These are phyloP conservation scores for Cystobasidium tubakii DNA, from an alignment of 768 basidiomycete genomes.

Conservation along the genomic window DNA sequence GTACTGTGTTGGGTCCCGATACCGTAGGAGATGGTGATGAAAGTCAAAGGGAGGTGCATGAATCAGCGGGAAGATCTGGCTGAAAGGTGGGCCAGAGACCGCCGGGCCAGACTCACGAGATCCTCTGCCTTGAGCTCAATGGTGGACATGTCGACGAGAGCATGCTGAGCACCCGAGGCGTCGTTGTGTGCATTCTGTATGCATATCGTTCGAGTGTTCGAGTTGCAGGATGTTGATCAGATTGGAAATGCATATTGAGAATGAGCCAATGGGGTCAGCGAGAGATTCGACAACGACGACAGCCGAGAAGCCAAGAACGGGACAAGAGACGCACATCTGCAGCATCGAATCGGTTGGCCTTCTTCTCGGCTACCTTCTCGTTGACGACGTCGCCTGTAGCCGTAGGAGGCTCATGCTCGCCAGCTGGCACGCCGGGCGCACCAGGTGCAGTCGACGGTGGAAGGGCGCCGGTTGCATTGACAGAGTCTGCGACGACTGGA, in stretches of 20 bases:
- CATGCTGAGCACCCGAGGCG: constrained; percentile 51
- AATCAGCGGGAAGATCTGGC: neutral
- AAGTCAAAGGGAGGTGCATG: neutral
- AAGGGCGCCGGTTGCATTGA: neutral
- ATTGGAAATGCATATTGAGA: neutral
- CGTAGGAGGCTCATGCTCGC: neutral
- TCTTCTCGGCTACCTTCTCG: constrained; percentile 18
- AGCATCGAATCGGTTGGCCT: constrained; percentile 31
- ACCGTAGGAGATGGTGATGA: neutral
- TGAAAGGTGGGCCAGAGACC: neutral
- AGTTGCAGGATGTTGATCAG: neutral
- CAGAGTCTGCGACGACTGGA: neutral
- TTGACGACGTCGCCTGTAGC: neutral
- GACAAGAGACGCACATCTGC: constrained; percentile 18
- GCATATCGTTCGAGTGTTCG: neutral
- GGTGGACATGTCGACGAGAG: constrained; percentile 79
- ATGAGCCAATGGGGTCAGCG: constrained; percentile 1
- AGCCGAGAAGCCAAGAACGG: neutral
- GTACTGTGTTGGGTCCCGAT: constrained; percentile 52
- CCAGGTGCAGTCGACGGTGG: neutral
- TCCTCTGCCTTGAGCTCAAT: constrained; percentile 89
- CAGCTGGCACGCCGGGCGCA: neutral
- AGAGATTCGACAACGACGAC: neutral
- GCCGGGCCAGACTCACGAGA: constrained; percentile 50
- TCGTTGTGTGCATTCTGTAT: constrained; percentile 39